Evolutionary conservation across 176 grass and related monocot genomes (phyloP), one percentile per base, ranked within the genome.

Genomic region (Urochloa ruziziensis): DNA sequence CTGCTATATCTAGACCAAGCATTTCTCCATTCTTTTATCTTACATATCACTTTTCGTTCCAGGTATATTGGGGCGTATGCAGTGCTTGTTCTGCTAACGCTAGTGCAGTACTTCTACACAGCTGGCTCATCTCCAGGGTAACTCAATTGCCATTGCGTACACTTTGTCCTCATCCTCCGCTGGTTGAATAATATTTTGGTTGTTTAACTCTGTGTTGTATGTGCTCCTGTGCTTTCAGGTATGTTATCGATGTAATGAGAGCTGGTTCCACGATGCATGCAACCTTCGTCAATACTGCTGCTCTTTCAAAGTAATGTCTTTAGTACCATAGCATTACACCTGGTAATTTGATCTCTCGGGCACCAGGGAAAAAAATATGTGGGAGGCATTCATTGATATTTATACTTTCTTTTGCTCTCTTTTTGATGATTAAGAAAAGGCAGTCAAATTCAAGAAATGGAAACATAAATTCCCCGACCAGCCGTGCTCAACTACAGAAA

Each of bases 351-450:
- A 57, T 69, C 34, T 81, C 18, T 54, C 11, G 29, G 36, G n/a
- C 16, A 21, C 0, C 6, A 17, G 32, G 23, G 67, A 70, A 82
- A 78, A 73, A 70, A 82, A 78, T 40, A 16, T 73, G 42, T 82
- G 19, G 23, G 62, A 36, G 16, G 9, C 75, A 70, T 79, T 77
- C 29, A 29, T 72, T 88, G 37, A 65, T 90, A 82, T 79, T 82
- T 77, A 84, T 94, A 48, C 51, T 92, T 82, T 79, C 28, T 85
- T 90, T 59, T 91, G 21, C 82, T 81, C 66, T 85, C 63, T 87
- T 91, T 98, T 98, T 91, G 87, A 95, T 88, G 93, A 89, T 95
- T 93, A 98, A 95, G 96, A 93, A 93, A 98, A 98, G 96, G 84
- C 96, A 98, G 70, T 95, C 93, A 44, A 95, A 83, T 87, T 90